Base-by-base conservation (phyloP, 352 stramenopile species). In the Phytopythium sindhum region DNA sequence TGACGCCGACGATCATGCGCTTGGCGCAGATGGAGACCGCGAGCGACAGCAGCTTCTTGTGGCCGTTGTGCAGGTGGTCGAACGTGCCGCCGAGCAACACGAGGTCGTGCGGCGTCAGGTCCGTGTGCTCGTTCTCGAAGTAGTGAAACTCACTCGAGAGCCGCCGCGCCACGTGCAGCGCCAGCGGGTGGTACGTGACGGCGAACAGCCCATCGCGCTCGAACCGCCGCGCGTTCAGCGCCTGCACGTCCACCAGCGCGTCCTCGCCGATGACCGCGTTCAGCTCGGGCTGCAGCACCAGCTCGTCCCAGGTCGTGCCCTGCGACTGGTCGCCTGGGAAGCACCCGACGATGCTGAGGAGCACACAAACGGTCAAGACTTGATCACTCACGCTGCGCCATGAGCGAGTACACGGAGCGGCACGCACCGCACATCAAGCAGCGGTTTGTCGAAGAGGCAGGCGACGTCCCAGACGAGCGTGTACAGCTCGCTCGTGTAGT, bases 41-140 rank as follows among this genome's bases (percentile, higher is more conserved):
- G 21, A 95, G 64, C 24, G 84, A 92, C 28, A 97, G 74, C 23
- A 97, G 66, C 64, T 96, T 96, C 72, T 93, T 96, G 78, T 97
- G 90, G 21, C 90, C 90, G 56, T 95, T 96, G 74, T 97, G 90
- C 31, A 97, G 75, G 55, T 94, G 83, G 66, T 97, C 90, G 66
- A 97, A 97, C 33, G 88, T 97, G 39, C 90, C 90, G 39, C 88
- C 88, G 17, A 96, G 69, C 44, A 93, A 70, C 24, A 92, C 74
- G 14, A 76, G 48, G n/a, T 86, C 71, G 60, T 88, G 78, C 15
- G 78, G 77, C 44, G 72, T 77, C 54, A 91, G 28, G 60, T 79
- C 64, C 11, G 74, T 75, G 51, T 82, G 73, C 37, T 86, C 72
- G 63, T 94, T 80, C 73, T 92, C 86, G 60, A 95, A 90, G 72